Base-by-base conservation (phyloP, 148 eudicot species). In the Chenopodium quinoa region DNA sequence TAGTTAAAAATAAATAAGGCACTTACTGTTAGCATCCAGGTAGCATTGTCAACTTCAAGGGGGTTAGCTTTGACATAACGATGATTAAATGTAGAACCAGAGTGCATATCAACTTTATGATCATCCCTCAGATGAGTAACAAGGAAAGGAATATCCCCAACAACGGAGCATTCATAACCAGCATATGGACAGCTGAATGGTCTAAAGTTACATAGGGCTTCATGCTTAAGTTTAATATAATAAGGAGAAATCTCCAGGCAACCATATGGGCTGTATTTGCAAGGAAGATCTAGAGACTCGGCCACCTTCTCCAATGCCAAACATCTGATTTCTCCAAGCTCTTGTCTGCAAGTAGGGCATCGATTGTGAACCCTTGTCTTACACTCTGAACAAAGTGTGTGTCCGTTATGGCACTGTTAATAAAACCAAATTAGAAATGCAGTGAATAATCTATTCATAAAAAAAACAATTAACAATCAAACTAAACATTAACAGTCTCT, bases 61-160 rank as follows among this genome's bases (percentile, higher is more conserved):
- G 88, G 85, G 77, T 82, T 86, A 72, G 88, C 64, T 83, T 86
- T 86, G 70, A 86, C 88, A 76, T 86, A 86, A n/a, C 88, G 88
- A 73, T 86, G 88, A 82, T 86, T 86, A 78, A 86, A 86, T 56
- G 88, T 82, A 63, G 81, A 86, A 75, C 88, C 88, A 76, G 85
- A 66, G 60, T 86, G 88, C 88, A 86, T 86, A 75, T 86, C 88
- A 50, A 86, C 88, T 66, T 82, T 82, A 82, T 86, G 88, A 80
- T 86, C 88, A 44, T 86, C 88, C 48, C 79, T 79, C 78, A 86
- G 66, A 46, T 86, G 88, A 52, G 85, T 75, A 75, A 86, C 85
- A 56, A 86, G 83, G 75, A 79, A 82, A 32, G 88, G 81, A 56
- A 86, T 82, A 76, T 86, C 88, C 48, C 88, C 88, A n/a, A 34